Conservation (phyloP, 179 eudicot species). For the Monotropa hypopitys region DNA sequence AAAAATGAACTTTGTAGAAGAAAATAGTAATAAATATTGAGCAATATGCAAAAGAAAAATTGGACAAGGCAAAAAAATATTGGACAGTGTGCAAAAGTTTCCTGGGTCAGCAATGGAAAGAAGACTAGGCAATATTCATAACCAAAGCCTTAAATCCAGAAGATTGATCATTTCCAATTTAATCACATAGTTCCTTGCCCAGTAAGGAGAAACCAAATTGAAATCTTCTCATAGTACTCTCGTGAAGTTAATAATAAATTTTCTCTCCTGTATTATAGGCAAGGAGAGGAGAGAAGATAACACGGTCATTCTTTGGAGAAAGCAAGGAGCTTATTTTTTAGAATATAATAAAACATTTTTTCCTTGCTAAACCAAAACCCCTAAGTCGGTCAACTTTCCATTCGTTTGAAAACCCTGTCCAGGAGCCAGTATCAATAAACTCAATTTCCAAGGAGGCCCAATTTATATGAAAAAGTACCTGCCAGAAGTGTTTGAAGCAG, state of each 20-base stretch:
- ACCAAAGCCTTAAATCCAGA: too few species aligned
- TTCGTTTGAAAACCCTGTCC: not conserved
- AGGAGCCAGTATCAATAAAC: not conserved
- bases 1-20: not conserved
- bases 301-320: not conserved
- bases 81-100: not conserved
- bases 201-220: too few species aligned
- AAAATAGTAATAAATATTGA: not conserved
- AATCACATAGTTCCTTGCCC: not conserved
- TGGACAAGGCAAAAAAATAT: not conserved
- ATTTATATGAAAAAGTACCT: conserved; percentile 35
- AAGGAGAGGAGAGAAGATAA: not conserved
- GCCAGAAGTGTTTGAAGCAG: conserved; percentile 44
- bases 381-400: not conserved
- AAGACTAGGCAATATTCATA: not conserved
- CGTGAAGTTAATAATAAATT: not conserved
- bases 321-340: not conserved
- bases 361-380: not conserved
- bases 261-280: not conserved
- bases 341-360: not conserved
- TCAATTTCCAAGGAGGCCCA: conserved; percentile 1
- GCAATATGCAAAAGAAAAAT: not conserved
- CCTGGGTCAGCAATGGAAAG: not conserved
- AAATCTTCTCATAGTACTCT: not conserved
- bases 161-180: not conserved